Evolutionary conservation across 192 early-diverging fungal species (phyloP).

Genomic region (Coemansia asiatica): DNA sequence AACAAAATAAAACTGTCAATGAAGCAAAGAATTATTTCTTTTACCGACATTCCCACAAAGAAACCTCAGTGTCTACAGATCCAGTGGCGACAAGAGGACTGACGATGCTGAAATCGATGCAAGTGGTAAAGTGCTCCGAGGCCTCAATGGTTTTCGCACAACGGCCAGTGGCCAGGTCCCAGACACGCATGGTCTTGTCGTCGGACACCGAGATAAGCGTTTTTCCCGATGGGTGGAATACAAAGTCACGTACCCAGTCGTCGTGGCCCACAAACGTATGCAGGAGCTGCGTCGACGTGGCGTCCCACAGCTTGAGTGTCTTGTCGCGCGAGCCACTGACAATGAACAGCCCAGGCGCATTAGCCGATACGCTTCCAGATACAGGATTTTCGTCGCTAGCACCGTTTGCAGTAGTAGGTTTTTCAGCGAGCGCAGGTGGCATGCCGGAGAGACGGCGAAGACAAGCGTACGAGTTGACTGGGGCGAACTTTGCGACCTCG

Average conservation of each 20-base stretch:
- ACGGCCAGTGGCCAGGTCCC: slow-evolving; percentile 84
- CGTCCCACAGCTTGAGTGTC: slow-evolving; percentile 85
- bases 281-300: slow-evolving; percentile 64
- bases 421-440: slow-evolving; percentile 15
- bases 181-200: slow-evolving; percentile 87
- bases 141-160: slow-evolving; percentile 83
- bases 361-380: slow-evolving; percentile 11
- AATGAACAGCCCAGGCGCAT: slow-evolving; percentile 65
- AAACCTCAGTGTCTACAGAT: slow-evolving; percentile 75
- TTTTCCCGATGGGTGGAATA: slow-evolving; percentile 82
- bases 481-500: slow-evolving; percentile 86
- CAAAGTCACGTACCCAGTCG: slow-evolving; percentile 88
- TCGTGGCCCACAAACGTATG: slow-evolving; percentile 85
- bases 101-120: slow-evolving; percentile 68
- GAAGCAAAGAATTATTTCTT: too few species aligned
- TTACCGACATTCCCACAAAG: slow-evolving; percentile 73
- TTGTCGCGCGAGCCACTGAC: slow-evolving; percentile 90
- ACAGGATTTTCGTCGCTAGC: neutral
- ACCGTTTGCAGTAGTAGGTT: neutral
- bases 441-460: slow-evolving; percentile 72
- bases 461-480: slow-evolving; percentile 61
- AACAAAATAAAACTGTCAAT: too few species aligned
- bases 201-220: slow-evolving; percentile 81
- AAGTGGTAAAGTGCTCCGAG: slow-evolving; percentile 86
- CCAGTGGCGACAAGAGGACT: slow-evolving; percentile 82